These are phyloP conservation scores for Meyerozyma athensensis DNA, from an alignment of 1,139 yeast species.

Conservation along the genomic window DNA sequence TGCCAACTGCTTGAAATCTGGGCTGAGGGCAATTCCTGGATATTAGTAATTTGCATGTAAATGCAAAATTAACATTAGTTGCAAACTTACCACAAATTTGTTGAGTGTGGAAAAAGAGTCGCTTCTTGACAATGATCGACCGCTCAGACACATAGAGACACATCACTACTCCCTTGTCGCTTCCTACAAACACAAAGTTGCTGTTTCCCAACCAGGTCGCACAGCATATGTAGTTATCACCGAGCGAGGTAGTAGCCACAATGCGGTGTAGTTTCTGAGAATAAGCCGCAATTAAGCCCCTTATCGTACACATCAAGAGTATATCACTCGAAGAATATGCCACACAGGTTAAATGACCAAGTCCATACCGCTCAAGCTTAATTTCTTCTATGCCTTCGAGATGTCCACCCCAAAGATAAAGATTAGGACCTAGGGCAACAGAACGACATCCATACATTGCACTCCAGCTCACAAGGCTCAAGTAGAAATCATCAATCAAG, in stretches of 20 bases:
- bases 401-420: slow-evolving; percentile 63
- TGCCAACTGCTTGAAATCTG: slow-evolving; percentile 47
- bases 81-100: slow-evolving; percentile 59
- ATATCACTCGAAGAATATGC: slow-evolving; percentile 46
- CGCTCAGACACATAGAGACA: slow-evolving; percentile 11
- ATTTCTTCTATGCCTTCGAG: slow-evolving; percentile 38
- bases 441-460: slow-evolving; percentile 46
- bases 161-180: slow-evolving; percentile 59
- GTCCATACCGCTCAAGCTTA: slow-evolving; percentile 22
- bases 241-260: slow-evolving; percentile 38
- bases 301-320: slow-evolving; percentile 50
- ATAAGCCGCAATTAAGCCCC: slow-evolving; percentile 24
- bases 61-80: background rate
- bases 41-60: slow-evolving; percentile 8
- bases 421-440: slow-evolving; percentile 62
- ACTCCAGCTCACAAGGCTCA: slow-evolving; percentile 78
- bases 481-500: slow-evolving; percentile 73
- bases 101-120: slow-evolving; percentile 52
- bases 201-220: slow-evolving; percentile 56
- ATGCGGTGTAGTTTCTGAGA: slow-evolving; percentile 15
- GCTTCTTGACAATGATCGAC: background rate
- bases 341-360: slow-evolving; percentile 47
- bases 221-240: slow-evolving; percentile 46
- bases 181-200: slow-evolving; percentile 55
- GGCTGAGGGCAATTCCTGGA: slow-evolving; percentile 51